phyloP scores from a whole-genome alignment of 306 rosid genomes.

The Alnus glutinosa region DNA sequence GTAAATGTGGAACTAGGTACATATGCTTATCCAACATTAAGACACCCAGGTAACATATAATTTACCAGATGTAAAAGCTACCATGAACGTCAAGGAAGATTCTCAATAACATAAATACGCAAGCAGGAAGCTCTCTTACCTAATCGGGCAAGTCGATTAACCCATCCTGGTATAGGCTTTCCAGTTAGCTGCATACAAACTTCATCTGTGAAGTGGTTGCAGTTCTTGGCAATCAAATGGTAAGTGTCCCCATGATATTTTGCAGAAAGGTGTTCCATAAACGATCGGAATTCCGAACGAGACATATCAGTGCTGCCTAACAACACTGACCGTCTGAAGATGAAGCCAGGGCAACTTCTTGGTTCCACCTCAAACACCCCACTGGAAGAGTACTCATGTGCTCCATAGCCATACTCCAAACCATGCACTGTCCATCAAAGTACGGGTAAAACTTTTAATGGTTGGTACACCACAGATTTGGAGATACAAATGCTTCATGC shows the following conservation, averaged over 20 bases:
- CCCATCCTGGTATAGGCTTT: constrained; percentile 93
- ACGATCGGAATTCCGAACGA: constrained; percentile 62
- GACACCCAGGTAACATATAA: neutral
- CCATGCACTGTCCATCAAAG: constrained; percentile 67
- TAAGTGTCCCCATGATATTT: constrained; percentile 92
- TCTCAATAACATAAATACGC: constrained; percentile 10
- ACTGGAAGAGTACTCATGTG: constrained; percentile 84
- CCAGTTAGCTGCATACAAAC: constrained; percentile 83
- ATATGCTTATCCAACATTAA: neutral
- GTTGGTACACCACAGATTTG: constrained; percentile 18
- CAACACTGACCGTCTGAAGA: constrained; percentile 76
- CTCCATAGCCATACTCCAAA: constrained; percentile 89
- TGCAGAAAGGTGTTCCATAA: constrained; percentile 73
- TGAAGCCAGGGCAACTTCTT: constrained; percentile 92
- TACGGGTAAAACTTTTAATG: constrained; percentile 28
- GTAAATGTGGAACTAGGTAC: neutral
- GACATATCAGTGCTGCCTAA: constrained; percentile 88
- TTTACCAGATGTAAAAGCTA: neutral
- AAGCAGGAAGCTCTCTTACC: constrained; percentile 56
- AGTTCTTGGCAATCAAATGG: constrained; percentile 90
- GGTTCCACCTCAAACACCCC: constrained; percentile 98
- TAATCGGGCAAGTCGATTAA: constrained; percentile 85
- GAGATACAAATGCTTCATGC: constrained; percentile 2
- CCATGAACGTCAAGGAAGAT: neutral
- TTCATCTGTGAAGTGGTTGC: constrained; percentile 93